Conservation (phyloP, 2,329 filamentous ascomycete genomes). For the Talaromyces albobiverticillius region DNA sequence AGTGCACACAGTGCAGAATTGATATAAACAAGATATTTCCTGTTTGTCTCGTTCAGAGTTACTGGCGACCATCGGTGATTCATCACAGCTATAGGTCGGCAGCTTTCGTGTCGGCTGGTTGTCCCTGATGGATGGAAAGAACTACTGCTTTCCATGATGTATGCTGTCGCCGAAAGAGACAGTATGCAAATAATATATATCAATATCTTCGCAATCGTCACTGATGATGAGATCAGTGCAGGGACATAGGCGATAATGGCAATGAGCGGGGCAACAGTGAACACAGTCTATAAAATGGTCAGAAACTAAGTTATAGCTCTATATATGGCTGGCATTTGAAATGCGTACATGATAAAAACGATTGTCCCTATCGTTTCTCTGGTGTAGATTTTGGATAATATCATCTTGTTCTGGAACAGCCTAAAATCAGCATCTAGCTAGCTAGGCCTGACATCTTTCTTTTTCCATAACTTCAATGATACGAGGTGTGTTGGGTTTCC, state of each 20-base stretch:
- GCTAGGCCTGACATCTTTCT: background rate
- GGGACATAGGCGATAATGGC: slow-evolving; percentile 31
- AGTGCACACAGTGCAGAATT: slow-evolving; percentile 25
- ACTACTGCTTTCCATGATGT: slow-evolving; percentile 32
- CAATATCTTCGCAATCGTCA: slow-evolving; percentile 21
- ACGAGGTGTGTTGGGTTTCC: background rate
- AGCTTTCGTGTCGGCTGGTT: slow-evolving; percentile 23
- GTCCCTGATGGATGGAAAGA: slow-evolving; percentile 24
- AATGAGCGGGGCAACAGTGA: slow-evolving; percentile 36
- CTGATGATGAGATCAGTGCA: slow-evolving; percentile 24
- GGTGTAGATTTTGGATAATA: slow-evolving; percentile 35
- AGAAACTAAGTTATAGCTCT: background rate
- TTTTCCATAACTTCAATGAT: too few species aligned
- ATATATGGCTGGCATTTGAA: background rate
- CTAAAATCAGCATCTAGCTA: slow-evolving; percentile 10
- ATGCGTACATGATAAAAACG: slow-evolving; percentile 38
- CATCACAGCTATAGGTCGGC: background rate
- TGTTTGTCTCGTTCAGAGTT: background rate
- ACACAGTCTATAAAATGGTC: slow-evolving; percentile 25
- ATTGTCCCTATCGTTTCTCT: slow-evolving; percentile 38
- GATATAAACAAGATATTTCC: background rate
- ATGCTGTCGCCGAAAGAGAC: slow-evolving; percentile 38
- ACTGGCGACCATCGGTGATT: background rate
- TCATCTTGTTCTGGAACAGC: slow-evolving; percentile 39
- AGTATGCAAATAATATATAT: slow-evolving; percentile 30